A percentile compares a stretch with the other conserved stretches of the same genome.
Evolutionary conservation across 495 filamentous ascomycete species (phyloP).

Genomic region (Bacidia rubella): DNA sequence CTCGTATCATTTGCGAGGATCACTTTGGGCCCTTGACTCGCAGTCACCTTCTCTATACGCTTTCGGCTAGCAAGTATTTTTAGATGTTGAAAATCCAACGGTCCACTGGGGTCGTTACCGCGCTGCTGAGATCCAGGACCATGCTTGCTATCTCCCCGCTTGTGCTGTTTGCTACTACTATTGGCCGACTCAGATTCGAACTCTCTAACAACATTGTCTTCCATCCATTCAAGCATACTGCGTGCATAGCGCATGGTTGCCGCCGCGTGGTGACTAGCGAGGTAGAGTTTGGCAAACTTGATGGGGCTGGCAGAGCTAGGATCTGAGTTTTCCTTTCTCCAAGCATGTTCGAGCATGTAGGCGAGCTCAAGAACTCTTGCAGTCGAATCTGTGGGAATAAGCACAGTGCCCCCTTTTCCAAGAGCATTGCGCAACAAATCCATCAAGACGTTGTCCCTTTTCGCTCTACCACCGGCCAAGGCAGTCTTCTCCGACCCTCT

Average conservation of each 20-base stretch:
- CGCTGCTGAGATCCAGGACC: constrained; percentile 28
- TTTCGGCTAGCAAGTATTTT: constrained; percentile 65
- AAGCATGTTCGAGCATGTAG: constrained; percentile 83
- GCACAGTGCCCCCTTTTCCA: constrained; percentile 73
- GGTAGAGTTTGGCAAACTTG: constrained; percentile 56
- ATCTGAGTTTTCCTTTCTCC: constrained; percentile 53
- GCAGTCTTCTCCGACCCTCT: constrained; percentile 62
- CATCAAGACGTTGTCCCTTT: constrained; percentile 72
- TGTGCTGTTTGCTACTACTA: constrained; percentile 31
- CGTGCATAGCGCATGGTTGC: constrained; percentile 77
- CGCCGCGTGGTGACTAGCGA: constrained; percentile 67
- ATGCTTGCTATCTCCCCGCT: constrained; percentile 25
- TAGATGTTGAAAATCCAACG: constrained; percentile 83
- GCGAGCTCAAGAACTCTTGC: constrained; percentile 86
- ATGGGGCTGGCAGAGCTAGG: constrained; percentile 39
- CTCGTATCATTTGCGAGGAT: constrained; percentile 85
- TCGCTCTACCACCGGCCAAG: constrained; percentile 55
- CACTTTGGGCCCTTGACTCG: constrained; percentile 45
- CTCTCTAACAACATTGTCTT: constrained; percentile 78
- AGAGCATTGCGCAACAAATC: constrained; percentile 66
- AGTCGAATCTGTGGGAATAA: constrained; percentile 92
- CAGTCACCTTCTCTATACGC: constrained; percentile 52
- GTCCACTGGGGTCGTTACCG: constrained; percentile 41
- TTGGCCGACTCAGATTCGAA: constrained; percentile 61
- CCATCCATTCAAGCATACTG: constrained; percentile 99